Evolutionary conservation across 441 rosid genomes (phyloP).

Genomic region (Jatropha podagrica): DNA sequence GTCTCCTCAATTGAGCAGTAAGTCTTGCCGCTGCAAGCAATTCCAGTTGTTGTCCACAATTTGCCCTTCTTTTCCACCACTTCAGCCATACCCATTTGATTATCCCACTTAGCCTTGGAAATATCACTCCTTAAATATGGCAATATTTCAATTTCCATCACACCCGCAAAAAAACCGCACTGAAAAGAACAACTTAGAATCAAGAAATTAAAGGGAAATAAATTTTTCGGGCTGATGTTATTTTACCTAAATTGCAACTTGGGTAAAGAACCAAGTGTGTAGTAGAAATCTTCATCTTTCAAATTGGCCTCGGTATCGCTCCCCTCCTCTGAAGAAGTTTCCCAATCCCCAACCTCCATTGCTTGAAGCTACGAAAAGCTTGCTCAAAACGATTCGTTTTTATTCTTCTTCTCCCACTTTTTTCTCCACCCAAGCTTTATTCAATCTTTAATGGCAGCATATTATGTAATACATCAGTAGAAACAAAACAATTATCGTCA

Average conservation of each 20-base stretch:
- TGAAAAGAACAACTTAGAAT: background rate
- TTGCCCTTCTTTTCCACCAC: slow-evolving; percentile 72
- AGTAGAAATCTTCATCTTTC: slow-evolving; percentile 30
- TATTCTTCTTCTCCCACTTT: too few relatives aligned
- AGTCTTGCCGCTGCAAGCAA: slow-evolving; percentile 51
- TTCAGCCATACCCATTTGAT: slow-evolving; percentile 59
- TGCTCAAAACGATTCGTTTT: background rate
- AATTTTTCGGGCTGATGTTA: background rate
- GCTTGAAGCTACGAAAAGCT: background rate
- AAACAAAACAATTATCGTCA: too few relatives aligned
- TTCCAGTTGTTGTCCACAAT: slow-evolving; percentile 80
- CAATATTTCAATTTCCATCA: background rate
- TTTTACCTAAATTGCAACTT: slow-evolving; percentile 45
- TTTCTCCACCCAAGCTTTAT: too few relatives aligned
- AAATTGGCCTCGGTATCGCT: slow-evolving; percentile 21
- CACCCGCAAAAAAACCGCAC: background rate
- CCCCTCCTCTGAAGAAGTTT: slow-evolving; percentile 21
- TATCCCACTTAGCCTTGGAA: slow-evolving; percentile 72
- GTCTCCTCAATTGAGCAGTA: slow-evolving; percentile 71
- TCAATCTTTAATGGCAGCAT: too few relatives aligned
- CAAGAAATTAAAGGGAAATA: background rate
- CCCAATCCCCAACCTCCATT: slow-evolving; percentile 15
- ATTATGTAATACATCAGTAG: too few relatives aligned
- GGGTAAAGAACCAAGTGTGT: slow-evolving; percentile 26
- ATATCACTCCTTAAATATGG: slow-evolving; percentile 47